Evolutionary conservation across 31 red algal genomes (phyloP).

Genomic region (Asparagopsis taxiformis): DNA sequence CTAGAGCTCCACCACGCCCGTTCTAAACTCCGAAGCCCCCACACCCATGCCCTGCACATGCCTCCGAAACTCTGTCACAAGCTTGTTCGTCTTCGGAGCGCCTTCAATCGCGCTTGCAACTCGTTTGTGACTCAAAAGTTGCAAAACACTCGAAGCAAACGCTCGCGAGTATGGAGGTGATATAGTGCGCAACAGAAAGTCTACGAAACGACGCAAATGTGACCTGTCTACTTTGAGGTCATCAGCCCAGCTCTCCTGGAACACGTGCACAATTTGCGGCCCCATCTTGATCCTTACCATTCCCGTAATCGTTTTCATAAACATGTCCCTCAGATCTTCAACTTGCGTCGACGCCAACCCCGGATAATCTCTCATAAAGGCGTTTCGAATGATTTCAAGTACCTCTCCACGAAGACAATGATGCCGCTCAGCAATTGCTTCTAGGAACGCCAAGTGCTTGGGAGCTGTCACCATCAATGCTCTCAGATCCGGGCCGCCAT

Average conservation of each 20-base stretch:
- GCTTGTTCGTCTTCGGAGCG: not conserved
- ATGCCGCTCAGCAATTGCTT: not conserved
- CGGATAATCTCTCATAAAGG: not conserved
- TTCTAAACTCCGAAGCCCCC: not conserved
- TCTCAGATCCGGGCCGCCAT: not conserved
- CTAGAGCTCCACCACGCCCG: too few species aligned
- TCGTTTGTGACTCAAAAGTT: constrained; percentile 15
- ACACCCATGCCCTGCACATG: not conserved
- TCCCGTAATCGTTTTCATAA: constrained; percentile 17
- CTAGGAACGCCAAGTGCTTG: constrained; percentile 3
- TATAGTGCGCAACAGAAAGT: constrained; percentile 21
- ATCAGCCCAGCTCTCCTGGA: constrained; percentile 19
- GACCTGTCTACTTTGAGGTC: constrained; percentile 21
- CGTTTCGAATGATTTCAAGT: not conserved
- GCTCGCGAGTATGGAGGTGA: constrained; percentile 16
- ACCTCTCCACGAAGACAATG: not conserved
- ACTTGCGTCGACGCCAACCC: constrained; percentile 1
- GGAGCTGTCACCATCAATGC: not conserved
- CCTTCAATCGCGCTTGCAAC: constrained; percentile 17
- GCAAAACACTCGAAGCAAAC: constrained; percentile 3
- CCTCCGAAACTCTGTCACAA: not conserved
- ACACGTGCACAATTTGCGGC: constrained; percentile 29
- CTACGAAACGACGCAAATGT: constrained; percentile 28
- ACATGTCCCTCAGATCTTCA: constrained; percentile 27
- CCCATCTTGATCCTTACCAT: constrained; percentile 33